Evolutionary conservation across 805 yeast species (phyloP).

Genomic region (Metschnikowia drakensbergensis): DNA sequence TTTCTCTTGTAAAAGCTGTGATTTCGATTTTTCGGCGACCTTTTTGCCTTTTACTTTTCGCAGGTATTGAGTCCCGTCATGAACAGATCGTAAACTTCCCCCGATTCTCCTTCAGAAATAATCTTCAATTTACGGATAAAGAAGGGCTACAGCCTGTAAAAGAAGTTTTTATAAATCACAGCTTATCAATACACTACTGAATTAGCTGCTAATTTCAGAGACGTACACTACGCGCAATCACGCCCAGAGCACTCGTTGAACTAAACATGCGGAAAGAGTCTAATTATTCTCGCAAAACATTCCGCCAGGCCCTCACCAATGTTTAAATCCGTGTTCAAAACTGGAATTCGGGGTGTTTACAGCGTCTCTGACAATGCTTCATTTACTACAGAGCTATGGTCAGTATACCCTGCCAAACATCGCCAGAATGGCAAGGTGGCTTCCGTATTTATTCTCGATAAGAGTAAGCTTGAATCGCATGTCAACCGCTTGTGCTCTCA

Average conservation of each 20-base stretch:
- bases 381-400: constrained; percentile 79
- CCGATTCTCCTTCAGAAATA: no score
- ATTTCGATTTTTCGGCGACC: no score
- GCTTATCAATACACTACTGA: not conserved
- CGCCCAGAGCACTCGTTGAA: not conserved
- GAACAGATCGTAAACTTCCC: no score
- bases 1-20: no score
- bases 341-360: constrained; percentile 66
- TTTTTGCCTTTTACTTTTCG: no score
- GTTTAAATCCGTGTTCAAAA: constrained; percentile 51
- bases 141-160: no score
- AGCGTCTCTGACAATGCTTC: constrained; percentile 66
- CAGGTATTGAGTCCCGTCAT: no score
- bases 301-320: constrained; percentile 21
- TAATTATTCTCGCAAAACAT: not conserved
- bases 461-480: constrained; percentile 62
- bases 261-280: not conserved
- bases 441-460: constrained; percentile 85
- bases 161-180: not conserved
- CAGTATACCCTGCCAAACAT: constrained; percentile 78
- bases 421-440: constrained; percentile 57
- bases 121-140: no score
- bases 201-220: not conserved
- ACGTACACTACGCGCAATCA: not conserved
- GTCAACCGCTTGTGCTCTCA: constrained; percentile 38